Conservation (phyloP, 2,329 filamentous ascomycete species). For the Byssothecium circinans region DNA sequence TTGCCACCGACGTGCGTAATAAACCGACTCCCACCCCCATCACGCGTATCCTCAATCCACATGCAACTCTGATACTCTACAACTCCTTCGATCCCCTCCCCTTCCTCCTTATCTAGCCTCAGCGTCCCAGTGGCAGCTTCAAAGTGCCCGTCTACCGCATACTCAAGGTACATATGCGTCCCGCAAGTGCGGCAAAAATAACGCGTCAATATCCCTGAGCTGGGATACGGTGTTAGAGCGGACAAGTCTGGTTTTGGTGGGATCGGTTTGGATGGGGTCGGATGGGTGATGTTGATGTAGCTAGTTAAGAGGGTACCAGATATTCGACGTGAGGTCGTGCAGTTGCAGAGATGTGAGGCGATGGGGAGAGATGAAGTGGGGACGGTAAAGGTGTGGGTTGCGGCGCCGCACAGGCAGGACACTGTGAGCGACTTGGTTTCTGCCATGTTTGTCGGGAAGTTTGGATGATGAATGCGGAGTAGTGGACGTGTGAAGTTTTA, state of each 20-base stretch:
- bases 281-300: conserved; percentile 42
- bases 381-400: conserved; percentile 44
- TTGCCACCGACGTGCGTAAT: conserved; percentile 41
- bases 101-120: conserved; percentile 7
- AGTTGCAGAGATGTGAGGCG: conserved; percentile 51
- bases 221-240: conserved; percentile 42
- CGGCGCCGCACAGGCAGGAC: conserved; percentile 50
- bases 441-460: conserved; percentile 5
- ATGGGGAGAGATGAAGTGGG: conserved; percentile 46
- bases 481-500: no score
- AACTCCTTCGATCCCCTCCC: conserved; percentile 38
- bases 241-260: conserved; percentile 20
- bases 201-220: conserved; percentile 38
- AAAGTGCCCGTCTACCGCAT: conserved; percentile 26
- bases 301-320: conserved; percentile 51
- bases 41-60: conserved; percentile 54
- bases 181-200: conserved; percentile 51
- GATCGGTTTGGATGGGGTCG: conserved; percentile 1
- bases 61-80: conserved; percentile 43
- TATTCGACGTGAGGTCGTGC: conserved; percentile 52
- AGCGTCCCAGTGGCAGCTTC: conserved; percentile 48
- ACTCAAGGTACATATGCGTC: conserved; percentile 49
- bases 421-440: conserved; percentile 25
- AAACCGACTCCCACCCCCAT: conserved; percentile 56
- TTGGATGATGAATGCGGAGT: no score